phyloP scores from a whole-genome alignment of 441 rosid genomes.

The Populus tomentosa region DNA sequence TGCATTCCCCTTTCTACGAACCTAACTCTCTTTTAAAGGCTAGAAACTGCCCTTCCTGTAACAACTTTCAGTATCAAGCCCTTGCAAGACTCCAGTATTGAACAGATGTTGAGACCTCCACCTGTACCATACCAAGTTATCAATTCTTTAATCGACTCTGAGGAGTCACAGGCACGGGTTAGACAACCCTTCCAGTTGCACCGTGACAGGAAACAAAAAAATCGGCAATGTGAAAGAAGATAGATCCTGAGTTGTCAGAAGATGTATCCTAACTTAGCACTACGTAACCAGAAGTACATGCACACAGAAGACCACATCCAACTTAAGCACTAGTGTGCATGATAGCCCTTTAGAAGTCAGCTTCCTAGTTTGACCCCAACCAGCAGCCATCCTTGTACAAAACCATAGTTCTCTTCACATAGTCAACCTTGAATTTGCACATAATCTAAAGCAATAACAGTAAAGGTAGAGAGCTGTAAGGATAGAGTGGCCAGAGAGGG shows the following conservation, averaged over 20 bases:
- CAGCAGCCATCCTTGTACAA: conserved; percentile 6
- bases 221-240: conserved; percentile 12
- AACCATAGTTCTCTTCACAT: conserved; percentile 7
- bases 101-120: not conserved
- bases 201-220: conserved; percentile 1
- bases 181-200: conserved; percentile 9
- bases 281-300: conserved; percentile 22
- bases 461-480: not conserved
- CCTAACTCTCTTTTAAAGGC: conserved; percentile 3
- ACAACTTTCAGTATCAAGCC: not conserved
- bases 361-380: conserved; percentile 16
- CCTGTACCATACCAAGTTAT: not conserved
- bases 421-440: conserved; percentile 11
- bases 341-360: conserved; percentile 12
- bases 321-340: conserved; percentile 13
- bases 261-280: conserved; percentile 20
- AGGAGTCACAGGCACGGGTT: not conserved
- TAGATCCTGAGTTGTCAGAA: conserved; percentile 16
- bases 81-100: not conserved
- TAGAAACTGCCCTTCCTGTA: not conserved
- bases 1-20: conserved; percentile 4
- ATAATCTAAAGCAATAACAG: not conserved
- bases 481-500: conserved; percentile 3
- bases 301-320: conserved; percentile 17
- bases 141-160: conserved; percentile 6